Evolutionary conservation across 2,329 filamentous ascomycete species (phyloP), one percentile per base, ranked within the genome.

Genomic region (Diaporthe amygdali): DNA sequence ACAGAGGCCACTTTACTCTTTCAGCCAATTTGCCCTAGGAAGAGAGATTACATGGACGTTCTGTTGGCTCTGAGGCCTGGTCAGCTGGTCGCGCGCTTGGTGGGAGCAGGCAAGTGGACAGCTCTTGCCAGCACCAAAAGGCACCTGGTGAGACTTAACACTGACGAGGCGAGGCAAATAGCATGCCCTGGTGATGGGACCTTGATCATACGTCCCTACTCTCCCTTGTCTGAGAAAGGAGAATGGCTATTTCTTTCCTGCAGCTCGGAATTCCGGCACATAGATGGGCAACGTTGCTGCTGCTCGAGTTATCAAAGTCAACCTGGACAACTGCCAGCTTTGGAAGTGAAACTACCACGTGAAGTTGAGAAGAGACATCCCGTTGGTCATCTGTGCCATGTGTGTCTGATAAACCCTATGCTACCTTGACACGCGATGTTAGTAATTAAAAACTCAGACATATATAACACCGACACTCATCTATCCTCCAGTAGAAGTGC

Each of bases 51-150:
- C 15, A 59, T 30, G 39, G 44, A 30, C n/a, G 54, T 39, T 41
- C 55, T 41, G 66, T 68, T 68, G 66, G 66, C 66, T 68, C 25
- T 49, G 54, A 59, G 41, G 34, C 22, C 55, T 30, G 52, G 34
- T 59, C 27, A 68, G 25, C 32, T 68, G 66, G 66, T 30, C 34
- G 14, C 41, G 66, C 46, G 54, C 34, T 51, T 47, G 52, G 66
- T 56, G 66, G 22, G 30, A 2, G 15, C 10, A 39, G 41, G 59
- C 59, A 64, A 64, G 41, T 64, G 59, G 59, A 64, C 59, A 41
- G 14, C 32, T 15, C 12, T n/a, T 47, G 34, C 66, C 66, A 59
- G 51, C 34, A 59, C 52, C 52, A 32, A 14, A n/a, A 20, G 30
- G 30, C 44, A 37, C 44, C 59, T 27, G 59, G 59, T 55, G 41